Conservation (phyloP, 2,329 filamentous ascomycete species). For the Sarocladium brachiariae region DNA sequence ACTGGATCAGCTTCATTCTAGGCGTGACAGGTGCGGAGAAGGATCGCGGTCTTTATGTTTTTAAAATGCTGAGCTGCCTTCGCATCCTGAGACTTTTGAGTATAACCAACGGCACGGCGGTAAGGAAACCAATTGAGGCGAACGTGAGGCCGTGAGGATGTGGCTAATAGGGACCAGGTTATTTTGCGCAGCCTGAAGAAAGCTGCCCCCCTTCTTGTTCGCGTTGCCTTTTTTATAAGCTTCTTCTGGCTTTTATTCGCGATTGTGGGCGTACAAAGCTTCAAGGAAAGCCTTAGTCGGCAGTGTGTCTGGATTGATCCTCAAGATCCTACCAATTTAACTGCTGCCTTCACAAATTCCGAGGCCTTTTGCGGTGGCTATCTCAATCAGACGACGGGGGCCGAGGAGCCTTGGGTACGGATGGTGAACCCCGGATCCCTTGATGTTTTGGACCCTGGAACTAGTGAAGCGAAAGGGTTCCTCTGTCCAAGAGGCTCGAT, state of each 20-base stretch:
- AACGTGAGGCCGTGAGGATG: constrained; percentile 9
- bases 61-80: constrained; percentile 93
- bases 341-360: constrained; percentile 52
- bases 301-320: constrained; percentile 74
- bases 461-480: constrained; percentile 67
- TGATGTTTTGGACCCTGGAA: constrained; percentile 42
- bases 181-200: constrained; percentile 94
- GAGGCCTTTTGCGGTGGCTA: constrained; percentile 84
- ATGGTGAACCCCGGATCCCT: constrained; percentile 32
- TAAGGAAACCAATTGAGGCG: constrained; percentile 40
- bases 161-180: constrained; percentile 45
- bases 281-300: constrained; percentile 74
- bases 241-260: constrained; percentile 99
- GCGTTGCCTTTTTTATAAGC: constrained; percentile 86
- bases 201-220: constrained; percentile 81
- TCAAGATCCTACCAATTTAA: constrained; percentile 44
- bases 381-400: constrained; percentile 52
- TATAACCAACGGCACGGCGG: constrained; percentile 86
- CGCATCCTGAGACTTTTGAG: constrained; percentile 87
- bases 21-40: constrained; percentile 63
- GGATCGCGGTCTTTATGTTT: constrained; percentile 71
- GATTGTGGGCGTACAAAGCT: constrained; percentile 94
- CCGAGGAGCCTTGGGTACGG: constrained; percentile 59
- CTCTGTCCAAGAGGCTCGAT: constrained; percentile 78
- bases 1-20: constrained; percentile 83